A percentile compares a stretch with the other conserved stretches of the same genome.
Evolutionary conservation across 2,329 filamentous ascomycete genomes (phyloP).

Genomic region (Pseudocercospora fijiensis): DNA sequence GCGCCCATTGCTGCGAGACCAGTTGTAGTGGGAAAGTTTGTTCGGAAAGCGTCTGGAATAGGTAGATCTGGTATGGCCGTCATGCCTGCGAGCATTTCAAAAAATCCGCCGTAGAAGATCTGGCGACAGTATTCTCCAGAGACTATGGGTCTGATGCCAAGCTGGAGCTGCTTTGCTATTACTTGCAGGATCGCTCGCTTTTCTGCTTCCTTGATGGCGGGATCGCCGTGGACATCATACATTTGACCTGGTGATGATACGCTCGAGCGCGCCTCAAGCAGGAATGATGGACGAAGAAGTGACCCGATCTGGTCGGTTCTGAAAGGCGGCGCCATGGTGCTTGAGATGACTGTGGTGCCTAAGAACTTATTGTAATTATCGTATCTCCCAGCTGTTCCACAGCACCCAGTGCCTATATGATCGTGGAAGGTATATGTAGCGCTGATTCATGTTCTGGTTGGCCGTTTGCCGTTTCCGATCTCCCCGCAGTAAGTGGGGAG

Average conservation of each 20-base stretch:
- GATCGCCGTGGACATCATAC: constrained; percentile 26
- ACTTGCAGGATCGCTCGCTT: constrained; percentile 63
- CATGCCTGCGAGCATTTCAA: constrained; percentile 30
- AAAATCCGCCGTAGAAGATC: constrained; percentile 33
- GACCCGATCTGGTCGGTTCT: constrained; percentile 71
- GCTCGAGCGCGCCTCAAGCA: constrained; percentile 56
- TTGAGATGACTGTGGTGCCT: background rate
- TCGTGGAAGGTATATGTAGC: background rate
- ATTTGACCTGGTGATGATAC: constrained; percentile 56
- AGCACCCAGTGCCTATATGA: too few relatives aligned
- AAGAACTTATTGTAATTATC: background rate
- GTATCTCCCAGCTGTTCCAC: background rate
- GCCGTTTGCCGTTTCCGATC: background rate
- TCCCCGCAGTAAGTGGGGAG: background rate
- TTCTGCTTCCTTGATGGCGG: constrained; percentile 61
- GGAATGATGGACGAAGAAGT: constrained; percentile 61
- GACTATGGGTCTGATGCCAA: constrained; percentile 61
- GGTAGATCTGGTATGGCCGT: constrained; percentile 15
- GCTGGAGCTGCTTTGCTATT: constrained; percentile 61
- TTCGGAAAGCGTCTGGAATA: constrained; percentile 27
- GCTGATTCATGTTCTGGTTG: background rate
- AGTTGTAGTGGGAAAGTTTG: constrained; percentile 29
- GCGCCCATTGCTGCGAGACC: constrained; percentile 23
- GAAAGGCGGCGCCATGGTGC: constrained; percentile 53
- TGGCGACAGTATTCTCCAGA: constrained; percentile 62